phyloP scores from a whole-genome alignment of 495 filamentous ascomycete genomes.

The Neurospora intermedia region DNA sequence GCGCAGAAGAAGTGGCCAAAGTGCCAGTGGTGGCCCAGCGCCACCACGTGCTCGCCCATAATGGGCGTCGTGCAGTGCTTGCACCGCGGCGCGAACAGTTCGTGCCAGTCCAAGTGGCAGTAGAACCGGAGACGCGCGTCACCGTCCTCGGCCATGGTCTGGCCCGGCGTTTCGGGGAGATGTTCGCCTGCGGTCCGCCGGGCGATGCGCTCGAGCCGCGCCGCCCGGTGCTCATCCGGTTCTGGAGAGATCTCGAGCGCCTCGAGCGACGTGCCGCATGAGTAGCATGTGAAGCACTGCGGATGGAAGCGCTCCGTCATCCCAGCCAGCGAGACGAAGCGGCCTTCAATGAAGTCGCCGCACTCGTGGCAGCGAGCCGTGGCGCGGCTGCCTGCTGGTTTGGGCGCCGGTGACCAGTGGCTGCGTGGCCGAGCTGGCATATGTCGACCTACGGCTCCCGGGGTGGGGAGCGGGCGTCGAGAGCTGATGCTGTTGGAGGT shows the following conservation, averaged over 20 bases:
- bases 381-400: conserved; percentile 43
- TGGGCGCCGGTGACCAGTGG: conserved; percentile 38
- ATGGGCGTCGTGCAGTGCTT: conserved; percentile 98
- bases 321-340: conserved; percentile 72
- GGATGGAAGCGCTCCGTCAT: conserved; percentile 71
- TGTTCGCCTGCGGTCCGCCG: conserved; percentile 49
- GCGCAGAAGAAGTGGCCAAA: conserved; percentile 99
- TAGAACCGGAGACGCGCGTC: conserved; percentile 71
- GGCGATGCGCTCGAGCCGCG: conserved; percentile 59
- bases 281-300: conserved; percentile 81
- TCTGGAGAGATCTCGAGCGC: conserved; percentile 94
- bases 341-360: conserved; percentile 71
- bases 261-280: conserved; percentile 80
- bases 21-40: conserved; percentile 91
- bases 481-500: conserved; percentile 7
- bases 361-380: conserved; percentile 80
- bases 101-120: conserved; percentile 97
- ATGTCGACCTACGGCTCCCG: conserved; percentile 25
- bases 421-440: conserved; percentile 26
- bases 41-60: conserved; percentile 86
- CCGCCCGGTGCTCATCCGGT: conserved; percentile 55
- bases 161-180: conserved; percentile 41
- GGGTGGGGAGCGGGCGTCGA: conserved; percentile 29
- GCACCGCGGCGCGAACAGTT: conserved; percentile 84
- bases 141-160: conserved; percentile 55